Percentiles rank a stretch among this genome's conserved stretches.
Evolutionary conservation across 805 yeast species (phyloP).

Genomic region (Candida insectalens): DNA sequence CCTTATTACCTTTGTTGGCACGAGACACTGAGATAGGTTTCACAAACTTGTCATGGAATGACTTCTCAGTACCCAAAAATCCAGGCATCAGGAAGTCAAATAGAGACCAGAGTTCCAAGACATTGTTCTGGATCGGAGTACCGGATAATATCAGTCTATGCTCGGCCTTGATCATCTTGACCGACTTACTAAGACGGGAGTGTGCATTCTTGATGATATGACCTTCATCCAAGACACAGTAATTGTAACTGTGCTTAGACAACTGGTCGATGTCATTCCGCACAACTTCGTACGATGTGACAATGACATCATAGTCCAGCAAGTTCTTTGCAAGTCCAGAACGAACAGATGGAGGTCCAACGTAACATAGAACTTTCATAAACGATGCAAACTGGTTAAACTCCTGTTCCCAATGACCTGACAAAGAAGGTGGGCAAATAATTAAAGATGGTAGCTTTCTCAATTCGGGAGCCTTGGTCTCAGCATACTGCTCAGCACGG

Average conservation of each 20-base stretch:
- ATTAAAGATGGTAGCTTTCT: conserved; percentile 76
- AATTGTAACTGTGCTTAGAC: conserved; percentile 61
- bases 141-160: conserved; percentile 91
- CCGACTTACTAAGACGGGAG: conserved; percentile 83
- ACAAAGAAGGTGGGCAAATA: conserved; percentile 93
- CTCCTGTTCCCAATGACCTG: conserved; percentile 99
- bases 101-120: conserved; percentile 92
- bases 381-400: conserved; percentile 83
- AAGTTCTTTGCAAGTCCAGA: conserved; percentile 43
- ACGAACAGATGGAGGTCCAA: conserved; percentile 83
- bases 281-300: conserved; percentile 93
- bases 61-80: conserved; percentile 87
- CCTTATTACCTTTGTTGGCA: conserved; percentile 81
- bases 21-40: conserved; percentile 94
- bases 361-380: conserved; percentile 73
- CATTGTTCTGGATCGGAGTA: conserved; percentile 97
- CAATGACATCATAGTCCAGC: conserved; percentile 64
- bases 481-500: conserved; percentile 59
- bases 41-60: conserved; percentile 91
- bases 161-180: conserved; percentile 72
- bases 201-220: conserved; percentile 90
- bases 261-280: conserved; percentile 77
- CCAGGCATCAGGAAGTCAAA: conserved; percentile 99
- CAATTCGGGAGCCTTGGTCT: conserved; percentile 53
- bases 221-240: conserved; percentile 95